These are phyloP conservation scores for Ampelocalamus luodianensis DNA, from an alignment of 176 grass and related monocot species.

Conservation along the genomic window DNA sequence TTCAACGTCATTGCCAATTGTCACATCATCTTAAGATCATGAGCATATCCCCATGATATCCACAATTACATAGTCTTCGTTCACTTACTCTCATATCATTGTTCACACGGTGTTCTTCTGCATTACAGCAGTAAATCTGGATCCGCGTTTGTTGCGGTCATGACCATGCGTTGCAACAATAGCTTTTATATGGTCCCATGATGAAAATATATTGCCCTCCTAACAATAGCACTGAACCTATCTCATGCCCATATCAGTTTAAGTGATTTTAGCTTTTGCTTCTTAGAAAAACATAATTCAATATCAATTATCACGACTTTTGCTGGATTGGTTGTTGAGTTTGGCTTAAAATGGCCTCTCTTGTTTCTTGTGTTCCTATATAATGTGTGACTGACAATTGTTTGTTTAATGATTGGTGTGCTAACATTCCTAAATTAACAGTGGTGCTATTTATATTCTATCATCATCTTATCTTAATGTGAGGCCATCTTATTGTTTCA, in stretches of 20 bases:
- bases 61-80: no score
- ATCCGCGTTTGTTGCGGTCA: no score
- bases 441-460: conserved; percentile 27
- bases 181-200: neutral
- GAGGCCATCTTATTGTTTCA: conserved; percentile 23
- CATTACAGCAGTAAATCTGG: no score
- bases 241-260: conserved; percentile 5
- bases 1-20: no score
- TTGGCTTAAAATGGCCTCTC: conserved; percentile 7
- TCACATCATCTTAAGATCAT: no score
- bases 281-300: conserved; percentile 5
- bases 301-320: neutral
- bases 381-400: conserved; percentile 18
- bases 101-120: no score
- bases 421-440: conserved; percentile 15
- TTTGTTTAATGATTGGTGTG: conserved; percentile 26
- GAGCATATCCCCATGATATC: no score
- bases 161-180: no score
- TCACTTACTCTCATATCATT: no score
- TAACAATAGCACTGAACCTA: conserved; percentile 4
- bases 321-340: neutral
- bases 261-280: conserved; percentile 6
- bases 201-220: neutral
- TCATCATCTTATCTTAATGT: conserved; percentile 6
- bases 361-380: neutral